Conservation (phyloP, 306 rosid genomes). For the Adenanthera pavonina region DNA sequence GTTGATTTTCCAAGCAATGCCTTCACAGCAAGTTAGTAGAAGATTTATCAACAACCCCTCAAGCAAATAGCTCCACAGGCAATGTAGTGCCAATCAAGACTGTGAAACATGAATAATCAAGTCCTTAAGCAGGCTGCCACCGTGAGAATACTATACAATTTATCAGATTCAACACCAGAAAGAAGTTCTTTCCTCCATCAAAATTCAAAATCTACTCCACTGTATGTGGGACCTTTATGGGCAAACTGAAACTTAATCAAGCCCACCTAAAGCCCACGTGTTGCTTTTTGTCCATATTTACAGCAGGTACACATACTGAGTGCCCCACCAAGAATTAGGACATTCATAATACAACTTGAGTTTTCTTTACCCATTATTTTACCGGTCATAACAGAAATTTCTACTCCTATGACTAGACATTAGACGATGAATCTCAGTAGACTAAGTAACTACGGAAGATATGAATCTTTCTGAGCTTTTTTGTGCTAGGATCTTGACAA, state of each 20-base stretch:
- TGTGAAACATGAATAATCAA: conserved; percentile 14
- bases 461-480: neutral
- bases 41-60: neutral
- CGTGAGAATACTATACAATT: neutral
- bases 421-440: neutral
- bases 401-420: neutral
- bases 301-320: conserved; percentile 73
- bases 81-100: neutral
- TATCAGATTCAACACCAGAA: conserved; percentile 9
- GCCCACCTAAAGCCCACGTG: conserved; percentile 77
- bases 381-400: conserved; percentile 17
- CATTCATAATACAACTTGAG: conserved; percentile 32
- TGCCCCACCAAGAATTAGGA: conserved; percentile 92
- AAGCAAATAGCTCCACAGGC: neutral
- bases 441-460: neutral
- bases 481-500: neutral
- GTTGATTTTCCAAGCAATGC: conserved; percentile 16
- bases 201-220: conserved; percentile 9
- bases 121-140: neutral
- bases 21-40: conserved; percentile 6
- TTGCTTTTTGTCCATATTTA: conserved; percentile 75
- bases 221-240: conserved; percentile 69
- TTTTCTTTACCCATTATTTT: conserved; percentile 12
- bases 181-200: conserved; percentile 14
- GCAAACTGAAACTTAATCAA: conserved; percentile 52